Conservation (phyloP, 176 grass and related monocot species). For the Metroxylon sagu region DNA sequence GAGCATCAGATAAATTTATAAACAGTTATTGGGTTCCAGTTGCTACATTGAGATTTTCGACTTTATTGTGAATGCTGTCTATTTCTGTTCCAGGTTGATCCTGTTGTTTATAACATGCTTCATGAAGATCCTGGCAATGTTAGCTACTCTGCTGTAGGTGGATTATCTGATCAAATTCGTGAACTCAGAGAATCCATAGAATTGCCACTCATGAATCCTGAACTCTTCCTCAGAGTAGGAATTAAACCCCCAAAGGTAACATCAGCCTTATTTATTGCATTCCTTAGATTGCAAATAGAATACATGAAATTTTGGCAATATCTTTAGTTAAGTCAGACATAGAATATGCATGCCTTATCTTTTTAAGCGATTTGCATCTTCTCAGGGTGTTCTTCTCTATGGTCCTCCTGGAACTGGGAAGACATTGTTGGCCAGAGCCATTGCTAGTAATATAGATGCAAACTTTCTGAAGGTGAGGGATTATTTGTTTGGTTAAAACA, state of each 20-base stretch:
- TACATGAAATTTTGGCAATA: too few species aligned
- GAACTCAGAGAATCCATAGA: conserved; percentile 90
- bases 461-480: conserved; percentile 73
- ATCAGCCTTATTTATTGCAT: not conserved
- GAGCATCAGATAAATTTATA: too few species aligned
- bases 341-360: too few species aligned
- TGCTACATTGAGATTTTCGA: too few species aligned
- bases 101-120: conserved; percentile 94
- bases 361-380: not conserved
- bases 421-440: conserved; percentile 48
- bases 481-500: not conserved
- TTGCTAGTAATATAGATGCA: conserved; percentile 96
- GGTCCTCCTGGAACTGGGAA: conserved; percentile 77
- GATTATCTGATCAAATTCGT: conserved; percentile 84
- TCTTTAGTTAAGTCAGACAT: too few species aligned
- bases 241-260: conserved; percentile 92
- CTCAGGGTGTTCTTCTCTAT: conserved; percentile 92
- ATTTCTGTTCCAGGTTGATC: conserved; percentile 53
- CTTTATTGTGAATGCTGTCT: not conserved
- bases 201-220: conserved; percentile 91
- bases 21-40: too few species aligned
- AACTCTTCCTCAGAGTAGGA: conserved; percentile 78
- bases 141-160: conserved; percentile 98
- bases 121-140: conserved; percentile 94
- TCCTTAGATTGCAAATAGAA: too few species aligned